Evolutionary conservation across 202 grass and related monocot genomes (phyloP), one percentile per base, ranked within the genome.

Genomic region (Setaria viridis): DNA sequence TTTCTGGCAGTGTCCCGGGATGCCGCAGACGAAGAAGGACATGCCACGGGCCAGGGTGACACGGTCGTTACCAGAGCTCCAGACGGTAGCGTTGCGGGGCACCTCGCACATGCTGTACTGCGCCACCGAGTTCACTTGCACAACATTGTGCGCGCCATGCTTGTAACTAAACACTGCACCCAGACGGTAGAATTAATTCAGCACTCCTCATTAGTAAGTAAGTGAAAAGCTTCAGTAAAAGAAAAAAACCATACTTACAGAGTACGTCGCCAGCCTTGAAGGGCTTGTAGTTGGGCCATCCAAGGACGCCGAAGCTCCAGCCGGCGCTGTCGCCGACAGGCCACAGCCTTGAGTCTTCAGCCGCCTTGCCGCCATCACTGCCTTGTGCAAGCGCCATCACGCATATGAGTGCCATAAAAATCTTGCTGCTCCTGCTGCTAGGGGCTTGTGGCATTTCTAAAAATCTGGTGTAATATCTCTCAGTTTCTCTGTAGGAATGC

Each of bases 221-320:
- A 42, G n/a, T 16, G 6, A 45, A 7, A 19, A 48, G 1, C 21
- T 0, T 19, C 19, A 16, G 5, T 2, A 0, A 39, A 15, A 19
- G 3, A 3, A 3, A 0, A 9, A 1, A 7, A 25, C 25, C 25
- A 2, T 25, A 20, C 39, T 17, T 21, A 82, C 57, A 1, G 5
- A 83, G 57, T 14, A 74, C 30, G 6, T 83, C 81, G 29, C 81
- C 81, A 2, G 30, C 45, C 81, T 39, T 16, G 57, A 83, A 74
- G 25, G 70, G 81, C 81, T 74, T 83, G 81, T 64, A 74, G 19
- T 83, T 83, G 19, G 81, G 57, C 81, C 81, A 83, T 63, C 70
- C 32, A 2, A 74, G 0, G 17, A 83, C 70, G 20, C 32, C 70
- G 12, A 53, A 41, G 57, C 3, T 39, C 81, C 81, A 83, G 45